Conservation (phyloP, 2,329 filamentous ascomycete species). For the Claviceps paspali region DNA sequence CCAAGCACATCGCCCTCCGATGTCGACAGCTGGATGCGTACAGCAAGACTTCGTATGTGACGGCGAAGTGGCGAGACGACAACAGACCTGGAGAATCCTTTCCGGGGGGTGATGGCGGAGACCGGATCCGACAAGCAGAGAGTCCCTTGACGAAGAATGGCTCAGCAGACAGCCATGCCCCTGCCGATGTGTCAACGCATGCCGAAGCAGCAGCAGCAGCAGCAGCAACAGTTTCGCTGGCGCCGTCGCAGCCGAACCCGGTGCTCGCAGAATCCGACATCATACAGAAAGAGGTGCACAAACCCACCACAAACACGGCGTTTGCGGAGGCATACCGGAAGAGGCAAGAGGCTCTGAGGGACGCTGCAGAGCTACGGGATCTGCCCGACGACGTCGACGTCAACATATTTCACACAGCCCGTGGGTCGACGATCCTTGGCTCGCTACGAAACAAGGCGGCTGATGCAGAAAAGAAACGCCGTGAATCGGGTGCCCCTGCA, state of each 20-base stretch:
- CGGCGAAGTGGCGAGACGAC: conserved; percentile 18
- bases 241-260: background rate
- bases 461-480: conserved; percentile 2
- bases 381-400: conserved; percentile 27
- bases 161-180: background rate
- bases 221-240: too few species aligned
- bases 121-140: background rate
- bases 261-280: background rate
- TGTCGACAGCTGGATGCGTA: conserved; percentile 37
- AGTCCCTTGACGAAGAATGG: background rate
- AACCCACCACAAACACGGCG: background rate
- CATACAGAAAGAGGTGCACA: background rate
- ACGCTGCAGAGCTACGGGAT: conserved; percentile 15
- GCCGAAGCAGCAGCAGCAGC: background rate
- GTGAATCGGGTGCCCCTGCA: conserved; percentile 9
- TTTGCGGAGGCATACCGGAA: conserved; percentile 5
- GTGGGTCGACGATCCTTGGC: conserved; percentile 29
- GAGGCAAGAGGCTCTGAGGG: conserved; percentile 3
- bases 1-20: conserved; percentile 44
- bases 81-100: background rate
- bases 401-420: conserved; percentile 32
- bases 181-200: background rate
- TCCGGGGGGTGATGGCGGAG: background rate
- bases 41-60: conserved; percentile 29
- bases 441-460: conserved; percentile 16